phyloP scores from a whole-genome alignment of 306 rosid genomes.

The Amphicarpaea edgeworthii region DNA sequence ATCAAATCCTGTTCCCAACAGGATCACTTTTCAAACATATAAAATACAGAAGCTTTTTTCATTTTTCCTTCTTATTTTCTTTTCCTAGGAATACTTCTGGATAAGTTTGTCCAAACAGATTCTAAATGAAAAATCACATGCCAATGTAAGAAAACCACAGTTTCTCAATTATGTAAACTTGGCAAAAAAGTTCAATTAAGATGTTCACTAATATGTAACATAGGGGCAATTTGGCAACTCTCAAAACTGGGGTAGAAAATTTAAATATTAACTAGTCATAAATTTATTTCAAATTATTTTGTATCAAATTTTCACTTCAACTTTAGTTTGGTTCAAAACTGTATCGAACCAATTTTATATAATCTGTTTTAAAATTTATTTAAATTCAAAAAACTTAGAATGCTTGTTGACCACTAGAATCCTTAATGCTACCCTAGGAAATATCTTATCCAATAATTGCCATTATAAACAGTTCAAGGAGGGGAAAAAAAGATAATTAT shows the following conservation, averaged over 20 bases:
- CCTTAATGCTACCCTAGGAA: neutral
- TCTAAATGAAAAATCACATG: no score
- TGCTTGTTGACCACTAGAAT: neutral
- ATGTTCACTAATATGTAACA: no score
- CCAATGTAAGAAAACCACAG: no score
- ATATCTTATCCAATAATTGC: neutral
- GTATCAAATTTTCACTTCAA: neutral
- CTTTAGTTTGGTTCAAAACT: neutral
- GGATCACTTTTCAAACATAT: neutral
- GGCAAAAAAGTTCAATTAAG: no score
- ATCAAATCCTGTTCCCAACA: neutral
- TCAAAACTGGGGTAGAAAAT: no score
- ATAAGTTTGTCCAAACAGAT: no score
- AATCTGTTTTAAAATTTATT: neutral
- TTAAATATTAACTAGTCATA: no score
- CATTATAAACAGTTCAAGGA: neutral
- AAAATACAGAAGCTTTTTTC: no score
- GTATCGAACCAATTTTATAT: neutral
- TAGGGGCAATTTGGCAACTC: no score
- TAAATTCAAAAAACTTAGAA: neutral
- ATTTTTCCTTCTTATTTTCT: no score
- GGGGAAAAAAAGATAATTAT: neutral
- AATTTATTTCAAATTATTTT: neutral
- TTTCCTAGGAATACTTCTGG: no score
- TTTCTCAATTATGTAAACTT: no score